Base-by-base conservation (phyloP, 768 basidiomycete genomes). In the Podaxis sp. region DNA sequence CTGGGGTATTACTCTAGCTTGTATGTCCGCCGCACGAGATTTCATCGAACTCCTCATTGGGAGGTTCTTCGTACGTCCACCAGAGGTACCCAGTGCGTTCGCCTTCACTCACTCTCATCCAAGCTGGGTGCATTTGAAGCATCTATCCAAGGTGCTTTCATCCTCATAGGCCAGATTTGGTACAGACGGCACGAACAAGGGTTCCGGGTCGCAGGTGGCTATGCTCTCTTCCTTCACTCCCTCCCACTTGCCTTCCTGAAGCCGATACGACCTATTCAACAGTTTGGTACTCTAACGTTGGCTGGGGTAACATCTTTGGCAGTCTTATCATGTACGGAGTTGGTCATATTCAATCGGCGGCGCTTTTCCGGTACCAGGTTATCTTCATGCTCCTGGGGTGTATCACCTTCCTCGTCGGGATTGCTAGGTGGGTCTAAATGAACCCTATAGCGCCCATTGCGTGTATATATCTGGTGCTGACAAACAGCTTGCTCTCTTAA, bases 101-200 rank as follows among this genome's bases (percentile, higher is more conserved):
- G 55, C 33, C 22, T 36, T 25, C 38, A 12, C 40, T 36, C 53
- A 24, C 17, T 29, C 27, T 54, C 5, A 50, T 40, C 25, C 4
- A 40, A 76, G 75, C 71, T 76, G n/a, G 75, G 75, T 17, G 69
- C 53, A 5, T 73, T 75, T 51, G 74, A 76, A 66, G 70, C 74
- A 4, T 75, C 75, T 0, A 66, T 75, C 8, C 67, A 66, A 49
- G 66, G 70, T 11, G 69, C 75, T 2, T 74, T 74, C 51, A 68
- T 76, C 27, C 66, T 76, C 5, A 67, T 71, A 0, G 70, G 70
- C 1, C 75, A 76, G 55, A 74, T 74, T 9, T 76, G 74, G 74
- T 76, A 76, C 66, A 70, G 73, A 33, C 64, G 75, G 43, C 73
- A 71, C 24, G 75, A 76, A 59, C 75, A 76, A 62, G 74, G 75